Percentiles rank a stretch among this genome's conserved stretches.
Conservation (phyloP, 768 basidiomycete genomes). For the Udeniomyces megalosporus region DNA sequence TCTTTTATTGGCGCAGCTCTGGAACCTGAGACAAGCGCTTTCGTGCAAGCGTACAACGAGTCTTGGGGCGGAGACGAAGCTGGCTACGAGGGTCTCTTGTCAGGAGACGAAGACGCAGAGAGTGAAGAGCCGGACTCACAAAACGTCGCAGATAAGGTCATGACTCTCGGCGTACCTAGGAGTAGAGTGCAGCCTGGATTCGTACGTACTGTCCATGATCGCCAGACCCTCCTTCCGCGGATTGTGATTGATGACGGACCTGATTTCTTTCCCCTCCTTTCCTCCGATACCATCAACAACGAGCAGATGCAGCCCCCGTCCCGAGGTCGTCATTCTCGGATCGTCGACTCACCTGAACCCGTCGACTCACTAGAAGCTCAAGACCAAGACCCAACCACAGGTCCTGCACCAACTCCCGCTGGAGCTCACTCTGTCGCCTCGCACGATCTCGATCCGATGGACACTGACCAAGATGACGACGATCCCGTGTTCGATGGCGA, state of each 20-base stretch:
- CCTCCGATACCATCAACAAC: not conserved
- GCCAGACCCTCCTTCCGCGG: not conserved
- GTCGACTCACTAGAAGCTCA: not conserved
- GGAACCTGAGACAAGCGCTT: constrained; percentile 1
- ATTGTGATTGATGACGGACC: not conserved
- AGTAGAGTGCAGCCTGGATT: not conserved
- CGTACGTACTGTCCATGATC: not conserved
- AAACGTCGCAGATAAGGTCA: not conserved
- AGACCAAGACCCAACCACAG: not conserved
- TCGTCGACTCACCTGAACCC: not conserved
- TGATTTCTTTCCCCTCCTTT: too few species aligned
- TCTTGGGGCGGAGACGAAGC: not conserved
- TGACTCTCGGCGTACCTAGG: too few species aligned
- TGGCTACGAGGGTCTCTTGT: not conserved
- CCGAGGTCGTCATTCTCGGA: not conserved
- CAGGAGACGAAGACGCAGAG: not conserved
- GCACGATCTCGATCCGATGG: constrained; percentile 33
- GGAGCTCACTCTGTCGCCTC: not conserved
- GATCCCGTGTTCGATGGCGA: constrained; percentile 19
- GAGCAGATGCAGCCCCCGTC: not conserved
- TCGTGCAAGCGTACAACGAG: not conserved
- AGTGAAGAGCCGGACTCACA: not conserved
- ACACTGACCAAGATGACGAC: constrained; percentile 25
- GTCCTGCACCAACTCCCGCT: not conserved
- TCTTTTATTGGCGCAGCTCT: not conserved